Percentiles rank a stretch among this genome's conserved stretches.
Conservation (phyloP, 495 filamentous ascomycete species). For the Penicillium steckii region DNA sequence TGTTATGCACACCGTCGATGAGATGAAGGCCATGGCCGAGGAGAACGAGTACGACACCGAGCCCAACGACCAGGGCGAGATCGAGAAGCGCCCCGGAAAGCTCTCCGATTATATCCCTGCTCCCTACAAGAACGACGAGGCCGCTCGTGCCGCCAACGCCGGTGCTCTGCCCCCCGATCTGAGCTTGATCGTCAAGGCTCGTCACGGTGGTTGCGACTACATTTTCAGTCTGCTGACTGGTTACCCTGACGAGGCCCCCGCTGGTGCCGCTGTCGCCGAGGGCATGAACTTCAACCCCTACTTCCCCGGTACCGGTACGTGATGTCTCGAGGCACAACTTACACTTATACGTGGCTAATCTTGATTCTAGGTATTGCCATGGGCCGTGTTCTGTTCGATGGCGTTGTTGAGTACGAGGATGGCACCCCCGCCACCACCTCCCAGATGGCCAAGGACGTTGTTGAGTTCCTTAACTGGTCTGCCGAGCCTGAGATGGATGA, state of each 20-base stretch:
- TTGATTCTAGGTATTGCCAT: constrained; percentile 78
- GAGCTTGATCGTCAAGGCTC: constrained; percentile 93
- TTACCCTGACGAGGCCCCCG: constrained; percentile 94
- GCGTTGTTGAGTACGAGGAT: constrained; percentile 98
- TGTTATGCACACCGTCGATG: constrained; percentile 89
- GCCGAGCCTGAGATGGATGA: constrained; percentile 99
- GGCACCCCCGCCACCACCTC: constrained; percentile 89
- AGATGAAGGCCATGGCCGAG: constrained; percentile 94
- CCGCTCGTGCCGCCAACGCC: constrained; percentile 95
- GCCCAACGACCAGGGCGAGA: constrained; percentile 96
- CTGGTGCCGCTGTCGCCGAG: constrained; percentile 73
- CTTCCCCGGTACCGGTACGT: constrained; percentile 89
- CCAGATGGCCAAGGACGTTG: constrained; percentile 99
- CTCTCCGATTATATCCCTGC: constrained; percentile 93
- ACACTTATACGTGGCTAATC: constrained; percentile 8
- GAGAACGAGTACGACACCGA: constrained; percentile 98
- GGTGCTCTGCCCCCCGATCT: constrained; percentile 97
- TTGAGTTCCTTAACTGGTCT: constrained; percentile 98
- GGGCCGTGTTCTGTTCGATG: constrained; percentile 97
- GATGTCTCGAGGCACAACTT: not conserved
- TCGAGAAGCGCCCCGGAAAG: constrained; percentile 97
- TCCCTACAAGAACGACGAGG: constrained; percentile 98
- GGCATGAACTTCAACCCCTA: constrained; percentile 99
- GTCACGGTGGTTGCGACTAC: constrained; percentile 98
- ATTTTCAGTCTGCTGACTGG: constrained; percentile 97